phyloP scores from a whole-genome alignment of 345 rosid genomes.

The Citrus glauca region DNA sequence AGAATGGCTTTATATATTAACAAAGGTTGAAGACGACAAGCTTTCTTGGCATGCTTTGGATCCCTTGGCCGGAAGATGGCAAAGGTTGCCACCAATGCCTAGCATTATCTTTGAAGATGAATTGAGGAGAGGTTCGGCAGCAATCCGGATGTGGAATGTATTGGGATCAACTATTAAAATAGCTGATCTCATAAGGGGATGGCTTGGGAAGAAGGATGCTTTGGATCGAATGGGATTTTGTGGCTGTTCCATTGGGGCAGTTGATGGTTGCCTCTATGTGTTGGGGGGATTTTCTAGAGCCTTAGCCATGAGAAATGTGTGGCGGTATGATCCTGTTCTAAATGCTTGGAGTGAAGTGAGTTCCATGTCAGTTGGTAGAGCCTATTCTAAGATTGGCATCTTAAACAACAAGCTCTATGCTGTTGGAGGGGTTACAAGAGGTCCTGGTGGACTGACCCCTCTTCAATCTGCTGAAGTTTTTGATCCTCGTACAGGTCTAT shows the following conservation, averaged over 20 bases:
- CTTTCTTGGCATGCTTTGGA: slow-evolving; percentile 84
- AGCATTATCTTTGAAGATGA: slow-evolving; percentile 48
- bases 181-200: slow-evolving; percentile 54
- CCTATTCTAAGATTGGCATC: slow-evolving; percentile 75
- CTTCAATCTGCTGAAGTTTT: slow-evolving; percentile 90
- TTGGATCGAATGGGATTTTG: slow-evolving; percentile 59
- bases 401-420: slow-evolving; percentile 74
- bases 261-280: slow-evolving; percentile 77
- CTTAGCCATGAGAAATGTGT: slow-evolving; percentile 60
- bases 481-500: slow-evolving; percentile 49
- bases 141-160: slow-evolving; percentile 53
- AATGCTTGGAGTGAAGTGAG: slow-evolving; percentile 74
- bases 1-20: slow-evolving; percentile 86
- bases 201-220: slow-evolving; percentile 58
- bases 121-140: slow-evolving; percentile 39
- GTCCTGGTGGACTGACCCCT: slow-evolving; percentile 63
- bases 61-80: slow-evolving; percentile 75
- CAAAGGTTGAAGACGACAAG: slow-evolving; percentile 65
- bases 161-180: slow-evolving; percentile 50
- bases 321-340: slow-evolving; percentile 64
- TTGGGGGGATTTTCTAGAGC: slow-evolving; percentile 74
- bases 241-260: slow-evolving; percentile 74
- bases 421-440: slow-evolving; percentile 81
- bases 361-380: slow-evolving; percentile 70
- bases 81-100: slow-evolving; percentile 77